Evolutionary conservation across 2,329 filamentous ascomycete species (phyloP), one percentile per base, ranked within the genome.

Genomic region (Ustulina deusta): DNA sequence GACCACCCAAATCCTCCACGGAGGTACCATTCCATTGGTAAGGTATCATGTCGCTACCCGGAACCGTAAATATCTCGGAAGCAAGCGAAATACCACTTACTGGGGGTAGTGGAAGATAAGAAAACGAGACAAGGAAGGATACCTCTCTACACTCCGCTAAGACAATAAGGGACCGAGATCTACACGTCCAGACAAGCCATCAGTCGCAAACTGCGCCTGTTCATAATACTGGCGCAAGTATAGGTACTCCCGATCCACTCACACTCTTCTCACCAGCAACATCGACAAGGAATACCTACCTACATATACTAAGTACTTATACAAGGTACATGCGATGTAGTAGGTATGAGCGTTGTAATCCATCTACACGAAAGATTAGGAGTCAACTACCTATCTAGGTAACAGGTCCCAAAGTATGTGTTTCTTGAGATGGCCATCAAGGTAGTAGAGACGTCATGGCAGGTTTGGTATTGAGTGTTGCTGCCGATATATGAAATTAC

Each of bases 201-300:
- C 40, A 32, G 57, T 63, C 63, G 67, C 67, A 55, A 66, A 66
- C 67, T 61, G 63, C 67, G 67, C 61, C 51, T 69, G 49, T 22
- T 27, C 22, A 62, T 63, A 64, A 61, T 48, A 38, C 54, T 51
- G 52, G 57, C 38, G 34, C n/a, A 40, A 51, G n/a, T 54, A 54
- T 20, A 54, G 49, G n/a, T 20, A 49, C 20, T 59, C 20, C 6
- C 27, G 32, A 38, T 49, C 65, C 65, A 64, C 61, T 20, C 65
- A 64, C 61, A 68, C 61, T 38, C 46, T 55, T 29, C 58, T 36
- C 22, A 42, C n/a, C 25, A 17, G 32, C 36, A 44, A 32, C 48
- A 34, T 44, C 25, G 49, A 20, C 9, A 48, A 48, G 17, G 25
- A 32, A n/a, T 38, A 38, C 46, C 6, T 22, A 17, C 13, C 29